Conservation (phyloP, 768 basidiomycete genomes). For the Hygrocybe coccinea region DNA sequence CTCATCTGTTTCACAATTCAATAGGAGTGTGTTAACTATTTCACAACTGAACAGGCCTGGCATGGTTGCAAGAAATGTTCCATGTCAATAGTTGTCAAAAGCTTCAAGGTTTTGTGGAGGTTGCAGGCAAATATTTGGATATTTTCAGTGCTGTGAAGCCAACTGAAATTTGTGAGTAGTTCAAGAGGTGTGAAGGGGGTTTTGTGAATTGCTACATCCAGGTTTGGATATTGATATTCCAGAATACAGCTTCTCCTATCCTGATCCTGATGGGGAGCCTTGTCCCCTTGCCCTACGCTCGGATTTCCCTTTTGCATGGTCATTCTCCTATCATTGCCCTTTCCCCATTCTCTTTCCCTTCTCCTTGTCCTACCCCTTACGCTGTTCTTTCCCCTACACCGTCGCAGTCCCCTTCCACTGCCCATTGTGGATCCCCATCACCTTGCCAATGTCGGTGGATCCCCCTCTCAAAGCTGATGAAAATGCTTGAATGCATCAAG, state of each 20-base stretch:
- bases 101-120: constrained; percentile 91
- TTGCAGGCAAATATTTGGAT: constrained; percentile 98
- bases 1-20: constrained; percentile 5
- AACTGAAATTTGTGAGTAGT: constrained; percentile 96
- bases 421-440: too few species aligned
- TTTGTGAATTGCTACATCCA: not conserved
- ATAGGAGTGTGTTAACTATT: constrained; percentile 95
- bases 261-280: too few species aligned
- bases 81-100: constrained; percentile 96
- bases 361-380: too few species aligned
- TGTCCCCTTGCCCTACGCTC: too few species aligned
- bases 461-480: too few species aligned
- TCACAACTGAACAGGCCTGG: constrained; percentile 97
- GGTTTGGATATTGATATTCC: not conserved
- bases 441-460: too few species aligned
- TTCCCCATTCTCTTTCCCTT: too few species aligned
- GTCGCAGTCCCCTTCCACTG: too few species aligned
- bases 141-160: constrained; percentile 94
- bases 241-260: constrained; percentile 67
- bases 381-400: too few species aligned
- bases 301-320: too few species aligned
- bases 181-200: constrained; percentile 93
- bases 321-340: too few species aligned
- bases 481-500: too few species aligned
- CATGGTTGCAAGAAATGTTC: constrained; percentile 96